phyloP scores from a whole-genome alignment of 2,329 filamentous ascomycete genomes.

The Trichoderma lentiforme region DNA sequence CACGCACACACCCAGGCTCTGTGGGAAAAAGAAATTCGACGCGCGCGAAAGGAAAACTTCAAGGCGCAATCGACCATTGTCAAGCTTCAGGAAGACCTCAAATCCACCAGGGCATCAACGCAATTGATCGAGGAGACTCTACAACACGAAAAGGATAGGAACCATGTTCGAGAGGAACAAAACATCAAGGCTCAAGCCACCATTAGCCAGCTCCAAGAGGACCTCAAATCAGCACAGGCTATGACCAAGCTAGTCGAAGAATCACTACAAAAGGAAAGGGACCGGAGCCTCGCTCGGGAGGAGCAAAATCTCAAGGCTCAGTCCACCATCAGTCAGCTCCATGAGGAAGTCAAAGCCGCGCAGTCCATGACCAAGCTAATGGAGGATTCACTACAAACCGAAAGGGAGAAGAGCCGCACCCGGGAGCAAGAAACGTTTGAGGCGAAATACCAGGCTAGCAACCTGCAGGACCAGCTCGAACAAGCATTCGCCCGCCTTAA shows the following conservation, averaged over 20 bases:
- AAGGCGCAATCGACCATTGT: constrained; percentile 67
- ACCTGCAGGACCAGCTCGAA: constrained; percentile 64
- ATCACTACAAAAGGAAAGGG: constrained; percentile 36
- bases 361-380: constrained; percentile 51
- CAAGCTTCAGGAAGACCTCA: constrained; percentile 72
- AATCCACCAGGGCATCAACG: constrained; percentile 53
- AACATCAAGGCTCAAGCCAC: constrained; percentile 68
- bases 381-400: constrained; percentile 59
- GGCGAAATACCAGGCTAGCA: constrained; percentile 62
- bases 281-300: constrained; percentile 1
- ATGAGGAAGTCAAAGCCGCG: constrained; percentile 67
- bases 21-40: constrained; percentile 72
- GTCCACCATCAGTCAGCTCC: constrained; percentile 63
- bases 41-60: constrained; percentile 69
- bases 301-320: constrained; percentile 73
- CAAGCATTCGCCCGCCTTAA: constrained; percentile 61
- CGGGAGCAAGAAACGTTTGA: constrained; percentile 68
- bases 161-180: constrained; percentile 63
- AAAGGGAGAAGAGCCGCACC: constrained; percentile 58
- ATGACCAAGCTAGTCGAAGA: constrained; percentile 60
- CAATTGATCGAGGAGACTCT: constrained; percentile 58
- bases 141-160: constrained; percentile 61
- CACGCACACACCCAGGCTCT: constrained; percentile 62
- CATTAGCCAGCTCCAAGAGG: constrained; percentile 68
- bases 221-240: constrained; percentile 60